Base-by-base conservation (phyloP, 768 basidiomycete genomes). In the Dentipellis fragilis region DNA sequence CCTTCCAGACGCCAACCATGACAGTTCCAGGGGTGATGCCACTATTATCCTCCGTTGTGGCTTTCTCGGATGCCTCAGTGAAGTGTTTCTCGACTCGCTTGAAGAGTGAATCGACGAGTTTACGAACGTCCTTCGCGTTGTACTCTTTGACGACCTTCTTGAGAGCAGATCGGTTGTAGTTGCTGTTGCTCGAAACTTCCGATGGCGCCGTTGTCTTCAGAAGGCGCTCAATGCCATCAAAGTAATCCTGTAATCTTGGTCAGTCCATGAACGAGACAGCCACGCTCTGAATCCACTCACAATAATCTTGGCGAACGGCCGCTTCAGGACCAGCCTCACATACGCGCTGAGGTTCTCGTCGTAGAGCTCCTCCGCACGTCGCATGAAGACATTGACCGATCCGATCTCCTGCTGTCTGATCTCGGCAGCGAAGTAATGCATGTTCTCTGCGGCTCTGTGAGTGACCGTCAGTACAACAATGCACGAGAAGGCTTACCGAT, bases 61-160 rank as follows among this genome's bases (percentile, higher is more conserved):
- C 65, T 60, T 81, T 85, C 59, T 85, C 87, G 10, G 85, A 83
- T 1, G 81, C 81, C 63, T 93, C 90, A 6, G 85, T 85, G 64
- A 96, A 97, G 66, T 98, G 95, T 69, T 98, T 98, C 70, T 95
- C 91, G 29, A 98, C 90, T 10, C 95, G 83, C 66, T 90, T 90
- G 70, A 85, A 86, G 38, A 98, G 75, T 8, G 80, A 80, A 54
- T 97, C 95, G 52, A 95, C 73, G 58, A 88, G 78, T 67, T 95
- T 95, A 38, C 89, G 85, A 11, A 98, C 72, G 67, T 98, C 95
- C 69, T 96, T 98, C 39, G 81, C 72, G 58, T 80, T 85, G 67
- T 83, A 87, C 63, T 96, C 94, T 65, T 89, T 92, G 50, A 91
- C 71, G 12, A 89, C 77, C 65, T 89, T 91, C 68, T 89, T 91